phyloP scores from a whole-genome alignment of 1,284 basidiomycete species.

The Athelia sp. region DNA sequence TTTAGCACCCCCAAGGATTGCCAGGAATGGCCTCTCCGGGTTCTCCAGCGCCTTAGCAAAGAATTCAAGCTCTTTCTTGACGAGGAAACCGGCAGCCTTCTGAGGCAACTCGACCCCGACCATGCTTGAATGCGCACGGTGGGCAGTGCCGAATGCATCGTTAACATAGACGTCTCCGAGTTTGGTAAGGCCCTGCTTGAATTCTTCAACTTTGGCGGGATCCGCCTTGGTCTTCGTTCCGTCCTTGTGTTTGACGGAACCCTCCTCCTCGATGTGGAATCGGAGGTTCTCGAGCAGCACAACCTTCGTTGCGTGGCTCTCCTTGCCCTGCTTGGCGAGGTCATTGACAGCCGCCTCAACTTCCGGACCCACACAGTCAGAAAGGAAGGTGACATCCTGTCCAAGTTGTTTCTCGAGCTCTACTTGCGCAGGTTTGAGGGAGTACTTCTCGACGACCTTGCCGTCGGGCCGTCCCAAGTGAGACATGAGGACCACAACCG shows the following conservation, averaged over 20 bases:
- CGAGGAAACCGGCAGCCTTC: constrained; percentile 92
- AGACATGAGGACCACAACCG: constrained; percentile 91
- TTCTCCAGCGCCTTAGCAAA: constrained; percentile 97
- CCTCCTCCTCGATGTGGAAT: constrained; percentile 99
- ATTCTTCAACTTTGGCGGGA: constrained; percentile 74
- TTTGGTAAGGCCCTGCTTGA: constrained; percentile 84
- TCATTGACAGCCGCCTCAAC: constrained; percentile 77
- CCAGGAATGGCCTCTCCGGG: constrained; percentile 95
- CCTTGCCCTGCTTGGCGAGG: no score
- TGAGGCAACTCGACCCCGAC: constrained; percentile 94
- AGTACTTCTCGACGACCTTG: constrained; percentile 86
- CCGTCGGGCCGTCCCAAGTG: constrained; percentile 98
- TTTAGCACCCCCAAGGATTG: constrained; percentile 98
- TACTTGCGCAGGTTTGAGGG: constrained; percentile 80
- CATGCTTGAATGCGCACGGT: constrained; percentile 98
- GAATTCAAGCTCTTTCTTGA: constrained; percentile 99
- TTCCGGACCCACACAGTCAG: constrained; percentile 84
- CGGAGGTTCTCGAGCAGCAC: constrained; percentile 97
- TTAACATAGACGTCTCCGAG: constrained; percentile 98
- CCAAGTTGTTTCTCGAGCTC: constrained; percentile 71
- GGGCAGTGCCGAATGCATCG: constrained; percentile 98
- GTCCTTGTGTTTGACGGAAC: constrained; percentile 88
- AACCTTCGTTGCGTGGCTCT: constrained; percentile 46
- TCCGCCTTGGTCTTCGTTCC: constrained; percentile 94
- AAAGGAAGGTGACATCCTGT: constrained; percentile 77